These are phyloP conservation scores for Hygrophoropsis aurantiaca DNA, from an alignment of 768 basidiomycete genomes.

Conservation along the genomic window DNA sequence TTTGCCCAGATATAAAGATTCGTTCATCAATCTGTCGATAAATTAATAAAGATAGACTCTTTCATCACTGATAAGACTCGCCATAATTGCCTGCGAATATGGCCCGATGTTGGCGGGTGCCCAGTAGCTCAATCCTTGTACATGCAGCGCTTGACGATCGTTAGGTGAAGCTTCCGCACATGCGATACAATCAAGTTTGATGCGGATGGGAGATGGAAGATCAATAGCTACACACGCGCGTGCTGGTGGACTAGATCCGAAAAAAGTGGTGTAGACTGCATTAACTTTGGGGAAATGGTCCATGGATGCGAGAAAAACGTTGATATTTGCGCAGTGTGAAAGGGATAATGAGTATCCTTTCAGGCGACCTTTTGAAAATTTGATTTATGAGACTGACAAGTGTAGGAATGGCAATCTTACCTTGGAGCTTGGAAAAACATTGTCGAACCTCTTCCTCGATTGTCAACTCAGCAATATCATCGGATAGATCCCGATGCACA, in stretches of 20 bases:
- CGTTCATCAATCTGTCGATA: constrained; percentile 63
- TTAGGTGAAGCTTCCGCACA: constrained; percentile 5
- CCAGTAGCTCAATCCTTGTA: constrained; percentile 97
- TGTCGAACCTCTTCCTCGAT: constrained; percentile 70
- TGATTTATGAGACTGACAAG: not conserved
- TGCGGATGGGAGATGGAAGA: constrained; percentile 53
- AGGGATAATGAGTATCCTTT: constrained; percentile 46
- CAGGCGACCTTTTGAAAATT: constrained; percentile 49
- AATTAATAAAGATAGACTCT: not conserved
- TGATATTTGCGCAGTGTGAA: constrained; percentile 71
- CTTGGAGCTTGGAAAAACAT: constrained; percentile 66
- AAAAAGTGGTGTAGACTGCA: constrained; percentile 73
- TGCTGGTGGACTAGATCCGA: constrained; percentile 89
- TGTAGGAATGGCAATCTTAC: constrained; percentile 39
- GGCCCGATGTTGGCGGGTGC: constrained; percentile 99
- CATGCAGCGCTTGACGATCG: constrained; percentile 76
- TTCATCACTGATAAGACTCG: constrained; percentile 35
- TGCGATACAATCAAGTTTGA: constrained; percentile 84
- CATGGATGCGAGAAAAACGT: constrained; percentile 81
- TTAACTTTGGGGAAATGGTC: constrained; percentile 60
- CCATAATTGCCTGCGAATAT: constrained; percentile 90
- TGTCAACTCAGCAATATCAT: constrained; percentile 27
- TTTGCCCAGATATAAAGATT: constrained; percentile 93
- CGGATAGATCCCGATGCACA: constrained; percentile 36
- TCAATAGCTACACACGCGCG: constrained; percentile 91